phyloP scores from a whole-genome alignment of 345 rosid genomes.

The Reutealis trisperma region DNA sequence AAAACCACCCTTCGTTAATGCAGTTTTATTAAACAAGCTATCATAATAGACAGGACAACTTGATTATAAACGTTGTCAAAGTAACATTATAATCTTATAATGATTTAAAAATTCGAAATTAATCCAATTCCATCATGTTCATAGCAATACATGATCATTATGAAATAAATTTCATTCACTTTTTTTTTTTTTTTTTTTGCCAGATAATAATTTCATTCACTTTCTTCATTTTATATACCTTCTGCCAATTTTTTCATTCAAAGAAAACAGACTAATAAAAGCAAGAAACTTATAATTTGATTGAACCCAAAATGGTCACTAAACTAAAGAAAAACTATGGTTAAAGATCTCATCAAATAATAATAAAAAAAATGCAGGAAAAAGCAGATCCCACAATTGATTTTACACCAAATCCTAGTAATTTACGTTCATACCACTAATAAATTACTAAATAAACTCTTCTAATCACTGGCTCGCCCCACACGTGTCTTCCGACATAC shows the following conservation, averaged over 20 bases:
- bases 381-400: neutral
- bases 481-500: slow-evolving; percentile 70
- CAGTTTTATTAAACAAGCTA: neutral
- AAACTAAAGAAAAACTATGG: neutral
- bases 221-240: too few relatives aligned
- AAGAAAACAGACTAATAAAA: too few relatives aligned
- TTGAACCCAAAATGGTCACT: neutral
- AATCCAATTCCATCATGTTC: too few relatives aligned
- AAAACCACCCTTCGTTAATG: too few relatives aligned
- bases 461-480: slow-evolving; percentile 56
- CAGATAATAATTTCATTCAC: too few relatives aligned
- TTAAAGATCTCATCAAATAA: neutral
- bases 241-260: too few relatives aligned
- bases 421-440: neutral
- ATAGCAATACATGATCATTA: too few relatives aligned
- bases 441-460: neutral
- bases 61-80: neutral
- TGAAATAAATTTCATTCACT: too few relatives aligned
- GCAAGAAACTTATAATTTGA: too few relatives aligned
- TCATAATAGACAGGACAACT: neutral
- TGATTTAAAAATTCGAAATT: too few relatives aligned
- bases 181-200: too few relatives aligned
- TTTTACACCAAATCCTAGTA: neutral
- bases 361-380: neutral
- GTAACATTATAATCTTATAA: too few relatives aligned